Evolutionary conservation across 2,329 filamentous ascomycete species (phyloP).

Genomic region (Ophiostoma fasciatum): DNA sequence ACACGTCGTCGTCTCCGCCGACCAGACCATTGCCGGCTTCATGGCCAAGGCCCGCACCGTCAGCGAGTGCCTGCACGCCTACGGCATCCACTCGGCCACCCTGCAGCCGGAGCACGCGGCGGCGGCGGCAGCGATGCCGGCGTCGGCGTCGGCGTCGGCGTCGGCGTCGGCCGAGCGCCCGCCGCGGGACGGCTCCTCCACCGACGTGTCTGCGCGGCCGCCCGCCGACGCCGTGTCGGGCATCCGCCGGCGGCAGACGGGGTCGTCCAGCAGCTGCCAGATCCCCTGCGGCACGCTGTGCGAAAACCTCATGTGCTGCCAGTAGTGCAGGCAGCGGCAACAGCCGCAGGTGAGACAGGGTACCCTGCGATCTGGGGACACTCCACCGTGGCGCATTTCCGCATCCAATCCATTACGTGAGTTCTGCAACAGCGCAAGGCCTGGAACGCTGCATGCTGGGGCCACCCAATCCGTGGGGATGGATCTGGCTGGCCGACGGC

Average conservation of each 20-base stretch:
- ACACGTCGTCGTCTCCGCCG: conserved; percentile 49
- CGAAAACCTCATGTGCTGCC: conserved; percentile 37
- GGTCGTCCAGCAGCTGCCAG: conserved; percentile 30
- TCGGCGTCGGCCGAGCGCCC: neutral
- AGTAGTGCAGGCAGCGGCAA: neutral
- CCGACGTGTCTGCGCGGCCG: neutral
- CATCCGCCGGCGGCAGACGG: conserved; percentile 14
- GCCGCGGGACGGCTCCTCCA: neutral
- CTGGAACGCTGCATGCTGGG: too few species aligned
- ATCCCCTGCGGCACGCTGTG: conserved; percentile 36
- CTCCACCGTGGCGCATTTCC: too few species aligned
- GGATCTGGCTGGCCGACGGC: neutral
- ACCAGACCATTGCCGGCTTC: conserved; percentile 41
- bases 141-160: neutral
- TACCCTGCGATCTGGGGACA: too few species aligned
- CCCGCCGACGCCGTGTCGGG: conserved; percentile 8
- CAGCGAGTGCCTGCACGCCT: conserved; percentile 55
- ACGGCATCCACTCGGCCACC: conserved; percentile 58
- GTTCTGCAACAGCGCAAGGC: too few species aligned
- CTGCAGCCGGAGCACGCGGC: conserved; percentile 45
- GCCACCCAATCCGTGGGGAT: neutral
- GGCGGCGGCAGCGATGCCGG: neutral
- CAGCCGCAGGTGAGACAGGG: neutral
- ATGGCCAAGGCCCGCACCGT: conserved; percentile 45
- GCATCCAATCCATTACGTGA: too few species aligned